Percentiles rank a stretch among this genome's conserved stretches.
Evolutionary conservation across 257 asterid species (phyloP).

Genomic region (Solanum gracilifrons): DNA sequence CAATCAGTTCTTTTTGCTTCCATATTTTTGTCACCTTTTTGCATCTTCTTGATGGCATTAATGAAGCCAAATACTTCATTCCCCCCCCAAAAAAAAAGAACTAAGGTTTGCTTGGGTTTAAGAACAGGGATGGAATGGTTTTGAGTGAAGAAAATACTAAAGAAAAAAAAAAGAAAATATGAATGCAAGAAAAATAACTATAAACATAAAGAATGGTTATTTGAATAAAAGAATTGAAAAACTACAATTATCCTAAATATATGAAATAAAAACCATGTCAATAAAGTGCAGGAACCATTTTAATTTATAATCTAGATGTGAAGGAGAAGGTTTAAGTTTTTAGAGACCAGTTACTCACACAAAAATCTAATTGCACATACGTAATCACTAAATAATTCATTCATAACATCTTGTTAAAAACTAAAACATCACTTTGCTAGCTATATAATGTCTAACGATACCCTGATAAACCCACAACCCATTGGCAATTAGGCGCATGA

Average conservation of each 20-base stretch:
- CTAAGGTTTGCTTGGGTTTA: background rate
- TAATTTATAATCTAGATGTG: background rate
- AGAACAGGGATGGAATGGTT: background rate
- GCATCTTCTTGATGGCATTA: background rate
- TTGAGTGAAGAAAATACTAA: background rate
- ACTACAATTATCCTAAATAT: background rate
- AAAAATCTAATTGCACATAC: background rate
- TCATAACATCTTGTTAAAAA: background rate
- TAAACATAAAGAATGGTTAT: background rate
- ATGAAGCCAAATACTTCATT: background rate
- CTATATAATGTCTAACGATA: background rate
- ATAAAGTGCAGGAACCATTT: background rate
- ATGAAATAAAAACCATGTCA: background rate
- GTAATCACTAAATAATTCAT: background rate
- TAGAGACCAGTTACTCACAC: background rate
- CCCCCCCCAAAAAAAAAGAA: background rate
- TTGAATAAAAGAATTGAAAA: background rate
- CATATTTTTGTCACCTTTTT: background rate
- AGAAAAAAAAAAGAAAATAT: background rate
- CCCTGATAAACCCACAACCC: background rate
- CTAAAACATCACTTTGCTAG: background rate
- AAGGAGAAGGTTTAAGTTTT: background rate
- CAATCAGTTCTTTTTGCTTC: background rate
- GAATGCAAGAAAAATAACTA: background rate
- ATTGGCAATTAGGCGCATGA: background rate